phyloP scores from a whole-genome alignment of 768 basidiomycete species.

The Coprinellus aureogranulatus region DNA sequence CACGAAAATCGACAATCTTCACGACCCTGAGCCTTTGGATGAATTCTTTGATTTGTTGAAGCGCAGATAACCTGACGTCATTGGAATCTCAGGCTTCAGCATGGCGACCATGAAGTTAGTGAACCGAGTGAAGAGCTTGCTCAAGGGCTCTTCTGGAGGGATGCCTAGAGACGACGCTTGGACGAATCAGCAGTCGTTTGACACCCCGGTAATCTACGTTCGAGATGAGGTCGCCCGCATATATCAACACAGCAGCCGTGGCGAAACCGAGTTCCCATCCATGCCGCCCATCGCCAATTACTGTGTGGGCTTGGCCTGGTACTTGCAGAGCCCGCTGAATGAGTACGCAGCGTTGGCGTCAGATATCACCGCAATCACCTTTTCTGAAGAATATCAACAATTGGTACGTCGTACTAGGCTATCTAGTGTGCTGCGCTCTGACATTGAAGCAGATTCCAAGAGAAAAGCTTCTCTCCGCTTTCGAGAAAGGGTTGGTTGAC shows the following conservation, averaged over 20 bases:
- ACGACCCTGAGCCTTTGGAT: conserved; percentile 61
- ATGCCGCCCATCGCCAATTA: conserved; percentile 81
- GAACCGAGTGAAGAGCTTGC: conserved; percentile 59
- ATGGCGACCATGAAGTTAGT: conserved; percentile 74
- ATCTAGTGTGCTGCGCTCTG: background rate
- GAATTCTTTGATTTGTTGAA: conserved; percentile 82
- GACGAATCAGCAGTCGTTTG: conserved; percentile 38
- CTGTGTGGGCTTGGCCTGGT: conserved; percentile 91
- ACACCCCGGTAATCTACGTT: conserved; percentile 78
- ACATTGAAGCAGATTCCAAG: conserved; percentile 61
- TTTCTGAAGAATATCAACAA: conserved; percentile 84
- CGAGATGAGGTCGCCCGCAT: conserved; percentile 91
- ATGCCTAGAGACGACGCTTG: conserved; percentile 19
- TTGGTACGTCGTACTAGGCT: conserved; percentile 48
- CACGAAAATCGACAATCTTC: conserved; percentile 83
- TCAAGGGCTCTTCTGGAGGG: conserved; percentile 22
- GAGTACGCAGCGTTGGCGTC: conserved; percentile 88
- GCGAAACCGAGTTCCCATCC: conserved; percentile 77
- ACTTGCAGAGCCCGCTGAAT: conserved; percentile 88
- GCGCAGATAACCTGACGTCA: conserved; percentile 81
- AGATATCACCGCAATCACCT: conserved; percentile 80
- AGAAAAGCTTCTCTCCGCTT: conserved; percentile 76
- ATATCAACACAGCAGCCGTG: conserved; percentile 88
- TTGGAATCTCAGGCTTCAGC: conserved; percentile 86
- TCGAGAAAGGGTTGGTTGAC: conserved; percentile 89